Conservation (phyloP, 768 basidiomycete species). For the Leucocoprinus birnbaumii region DNA sequence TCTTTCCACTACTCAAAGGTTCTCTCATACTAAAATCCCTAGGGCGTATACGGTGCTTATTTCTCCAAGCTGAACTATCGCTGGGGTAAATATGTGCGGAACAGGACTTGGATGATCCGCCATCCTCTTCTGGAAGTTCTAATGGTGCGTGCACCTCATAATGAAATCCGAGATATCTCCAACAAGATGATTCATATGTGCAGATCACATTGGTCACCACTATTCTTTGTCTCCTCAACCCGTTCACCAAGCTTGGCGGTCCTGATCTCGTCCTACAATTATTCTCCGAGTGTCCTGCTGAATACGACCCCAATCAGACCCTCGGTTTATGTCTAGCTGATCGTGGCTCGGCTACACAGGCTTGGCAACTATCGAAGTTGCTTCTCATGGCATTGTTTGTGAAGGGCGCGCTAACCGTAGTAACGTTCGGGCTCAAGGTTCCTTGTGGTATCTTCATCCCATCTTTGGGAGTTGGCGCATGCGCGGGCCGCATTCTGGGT, state of each 20-base stretch:
- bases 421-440: constrained; percentile 91
- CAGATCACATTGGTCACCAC: constrained; percentile 82
- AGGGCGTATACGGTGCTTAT: constrained; percentile 93
- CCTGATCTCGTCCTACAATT: constrained; percentile 93
- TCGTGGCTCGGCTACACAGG: constrained; percentile 49
- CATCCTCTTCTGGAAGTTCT: constrained; percentile 85
- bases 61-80: constrained; percentile 90
- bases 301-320: constrained; percentile 41
- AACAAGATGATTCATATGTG: neutral
- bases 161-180: neutral
- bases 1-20: constrained; percentile 1
- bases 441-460: constrained; percentile 98
- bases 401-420: constrained; percentile 75
- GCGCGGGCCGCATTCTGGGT: constrained; percentile 86
- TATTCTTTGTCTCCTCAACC: constrained; percentile 79
- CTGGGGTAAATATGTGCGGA: constrained; percentile 83
- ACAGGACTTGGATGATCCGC: constrained; percentile 72
- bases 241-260: constrained; percentile 90
- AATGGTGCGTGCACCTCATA: constrained; percentile 46
- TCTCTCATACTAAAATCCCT: neutral
- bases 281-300: constrained; percentile 76
- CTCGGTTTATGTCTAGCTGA: constrained; percentile 71
- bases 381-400: constrained; percentile 79
- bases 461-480: constrained; percentile 91
- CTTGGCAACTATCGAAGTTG: constrained; percentile 59